Conservation (phyloP, 2,329 filamentous ascomycete species). For the Laburnicola sp. region DNA sequence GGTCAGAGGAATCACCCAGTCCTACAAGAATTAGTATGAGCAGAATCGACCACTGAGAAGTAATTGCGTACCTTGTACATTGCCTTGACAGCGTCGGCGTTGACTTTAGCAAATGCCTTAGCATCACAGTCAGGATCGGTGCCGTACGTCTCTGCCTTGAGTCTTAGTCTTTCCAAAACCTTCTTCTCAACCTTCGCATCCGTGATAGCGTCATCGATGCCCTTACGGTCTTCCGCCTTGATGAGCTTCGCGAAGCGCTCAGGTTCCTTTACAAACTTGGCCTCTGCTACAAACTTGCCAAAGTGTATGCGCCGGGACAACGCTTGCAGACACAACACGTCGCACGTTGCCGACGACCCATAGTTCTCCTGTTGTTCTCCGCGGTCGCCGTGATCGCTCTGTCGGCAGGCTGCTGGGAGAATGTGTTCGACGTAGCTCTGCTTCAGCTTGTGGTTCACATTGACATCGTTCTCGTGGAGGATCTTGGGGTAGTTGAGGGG, state of each 20-base stretch:
- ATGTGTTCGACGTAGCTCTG: slow-evolving; percentile 80
- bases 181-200: slow-evolving; percentile 86
- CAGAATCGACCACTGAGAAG: not conserved
- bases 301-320: slow-evolving; percentile 92
- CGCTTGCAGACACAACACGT: slow-evolving; percentile 87
- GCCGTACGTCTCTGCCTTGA: slow-evolving; percentile 93
- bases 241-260: slow-evolving; percentile 83
- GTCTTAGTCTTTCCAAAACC: slow-evolving; percentile 79
- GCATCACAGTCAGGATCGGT: slow-evolving; percentile 74
- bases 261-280: slow-evolving; percentile 84
- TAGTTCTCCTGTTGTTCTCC: slow-evolving; percentile 93
- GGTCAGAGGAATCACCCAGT: slow-evolving; percentile 95
- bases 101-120: slow-evolving; percentile 74
- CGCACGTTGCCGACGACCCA: slow-evolving; percentile 85
- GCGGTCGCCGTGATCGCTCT: slow-evolving; percentile 75
- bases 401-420: slow-evolving; percentile 79
- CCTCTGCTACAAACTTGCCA: slow-evolving; percentile 97
- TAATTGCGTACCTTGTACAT: slow-evolving; percentile 42
- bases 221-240: slow-evolving; percentile 74
- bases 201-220: slow-evolving; percentile 88
- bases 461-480: slow-evolving; percentile 84
- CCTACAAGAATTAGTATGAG: slow-evolving; percentile 45
- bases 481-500: slow-evolving; percentile 86
- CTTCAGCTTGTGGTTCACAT: slow-evolving; percentile 87
- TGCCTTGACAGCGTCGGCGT: slow-evolving; percentile 70